Conservation (phyloP, 1,284 basidiomycete species). For the Paramarasmius palmivorus region DNA sequence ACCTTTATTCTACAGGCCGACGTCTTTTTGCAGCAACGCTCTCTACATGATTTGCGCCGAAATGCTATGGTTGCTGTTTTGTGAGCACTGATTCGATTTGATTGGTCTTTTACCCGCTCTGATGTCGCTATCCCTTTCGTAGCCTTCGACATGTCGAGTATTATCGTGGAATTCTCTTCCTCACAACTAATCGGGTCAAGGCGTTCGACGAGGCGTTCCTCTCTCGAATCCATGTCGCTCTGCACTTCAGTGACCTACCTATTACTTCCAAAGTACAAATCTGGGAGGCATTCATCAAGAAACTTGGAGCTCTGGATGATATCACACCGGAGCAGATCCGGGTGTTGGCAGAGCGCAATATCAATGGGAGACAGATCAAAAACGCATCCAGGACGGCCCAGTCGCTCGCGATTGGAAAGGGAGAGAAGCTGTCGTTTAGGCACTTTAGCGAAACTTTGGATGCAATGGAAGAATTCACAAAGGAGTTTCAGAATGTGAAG, state of each 20-base stretch:
- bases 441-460: conserved; percentile 59
- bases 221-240: conserved; percentile 65
- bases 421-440: conserved; percentile 40
- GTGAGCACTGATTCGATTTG: conserved; percentile 25
- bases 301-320: conserved; percentile 38
- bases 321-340: conserved; percentile 42
- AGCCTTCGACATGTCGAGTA: conserved; percentile 63
- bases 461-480: conserved; percentile 59
- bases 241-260: conserved; percentile 57
- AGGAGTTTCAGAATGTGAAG: conserved; percentile 39
- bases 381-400: conserved; percentile 62
- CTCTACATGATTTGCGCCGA: conserved; percentile 56
- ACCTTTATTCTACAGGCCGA: conserved; percentile 35
- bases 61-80: conserved; percentile 70
- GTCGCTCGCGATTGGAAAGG: conserved; percentile 50
- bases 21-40: conserved; percentile 65
- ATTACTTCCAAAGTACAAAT: conserved; percentile 49
- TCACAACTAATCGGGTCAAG: conserved; percentile 66
- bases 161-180: conserved; percentile 65
- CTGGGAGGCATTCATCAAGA: conserved; percentile 55
- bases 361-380: conserved; percentile 68
- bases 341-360: conserved; percentile 43
- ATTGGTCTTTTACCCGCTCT: background rate
- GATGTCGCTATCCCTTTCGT: conserved; percentile 5
- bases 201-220: conserved; percentile 69